Evolutionary conservation across 2,329 filamentous ascomycete species (phyloP).

Genomic region (Phoma herbarum): DNA sequence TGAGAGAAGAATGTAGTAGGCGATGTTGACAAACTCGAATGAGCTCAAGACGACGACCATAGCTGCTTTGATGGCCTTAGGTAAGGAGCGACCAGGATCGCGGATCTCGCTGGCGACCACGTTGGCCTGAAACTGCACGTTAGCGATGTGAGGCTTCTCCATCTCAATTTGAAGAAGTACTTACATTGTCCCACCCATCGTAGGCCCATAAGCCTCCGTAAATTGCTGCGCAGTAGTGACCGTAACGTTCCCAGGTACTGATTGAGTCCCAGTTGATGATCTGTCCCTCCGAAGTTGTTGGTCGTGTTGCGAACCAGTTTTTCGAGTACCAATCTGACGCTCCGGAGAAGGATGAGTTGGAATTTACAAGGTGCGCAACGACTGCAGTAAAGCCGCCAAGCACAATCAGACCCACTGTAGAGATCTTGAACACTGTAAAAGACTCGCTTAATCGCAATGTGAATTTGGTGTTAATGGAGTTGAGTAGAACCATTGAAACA

Average conservation of each 20-base stretch:
- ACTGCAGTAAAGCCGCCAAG: slow-evolving; percentile 43
- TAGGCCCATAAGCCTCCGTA: slow-evolving; percentile 72
- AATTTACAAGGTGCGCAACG: slow-evolving; percentile 41
- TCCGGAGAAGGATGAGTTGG: slow-evolving; percentile 41
- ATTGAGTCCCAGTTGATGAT: slow-evolving; percentile 52
- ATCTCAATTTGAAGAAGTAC: slow-evolving; percentile 21
- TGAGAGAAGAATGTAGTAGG: slow-evolving; percentile 70
- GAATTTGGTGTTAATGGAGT: slow-evolving; percentile 55
- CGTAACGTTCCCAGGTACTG: slow-evolving; percentile 66
- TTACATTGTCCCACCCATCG: slow-evolving; percentile 72
- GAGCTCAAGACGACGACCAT: slow-evolving; percentile 67
- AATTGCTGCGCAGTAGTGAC: slow-evolving; percentile 67
- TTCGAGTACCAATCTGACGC: slow-evolving; percentile 53
- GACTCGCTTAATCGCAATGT: slow-evolving; percentile 54
- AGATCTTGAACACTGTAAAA: slow-evolving; percentile 53
- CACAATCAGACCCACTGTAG: slow-evolving; percentile 44
- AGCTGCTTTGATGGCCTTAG: slow-evolving; percentile 68
- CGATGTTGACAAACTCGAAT: slow-evolving; percentile 67
- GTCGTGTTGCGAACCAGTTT: slow-evolving; percentile 64
- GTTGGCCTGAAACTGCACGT: slow-evolving; percentile 42
- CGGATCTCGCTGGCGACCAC: slow-evolving; percentile 50
- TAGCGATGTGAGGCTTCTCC: background rate
- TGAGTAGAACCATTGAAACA: slow-evolving; percentile 52
- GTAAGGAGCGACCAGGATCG: slow-evolving; percentile 55
- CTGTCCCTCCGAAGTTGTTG: slow-evolving; percentile 58